Base-by-base conservation (phyloP, 2,329 filamentous ascomycete species). In the Mariannaea elegans region DNA sequence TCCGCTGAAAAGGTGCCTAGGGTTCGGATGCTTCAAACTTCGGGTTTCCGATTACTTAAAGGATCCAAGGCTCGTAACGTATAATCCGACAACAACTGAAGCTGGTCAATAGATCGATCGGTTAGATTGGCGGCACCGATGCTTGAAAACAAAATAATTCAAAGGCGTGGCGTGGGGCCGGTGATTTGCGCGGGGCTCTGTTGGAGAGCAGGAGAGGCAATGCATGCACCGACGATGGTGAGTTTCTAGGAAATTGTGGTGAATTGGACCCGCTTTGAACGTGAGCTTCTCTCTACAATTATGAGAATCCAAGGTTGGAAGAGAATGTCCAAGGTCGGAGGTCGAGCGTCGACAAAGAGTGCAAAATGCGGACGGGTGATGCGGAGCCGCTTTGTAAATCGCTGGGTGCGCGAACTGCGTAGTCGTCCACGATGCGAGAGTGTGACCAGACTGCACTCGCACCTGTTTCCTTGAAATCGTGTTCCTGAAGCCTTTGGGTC, bases 361-460 rank as follows among this genome's bases (percentile, higher is more conserved):
- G 39, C 13, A 31, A 42, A 50, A 55, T 42, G 52, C 49, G 56
- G 57, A 42, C 51, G 45, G 49, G 53, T 34, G 29, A 45, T 36
- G 32, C 23, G 27, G 21, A 42, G 38, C 47, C 23, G 27, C 31
- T 21, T 31, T 16, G 50, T 38, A 31, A 54, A 54, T 27, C 21
- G 44, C 57, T 49, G 57, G 64, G 57, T 68, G 60, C 58, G 59
- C 51, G 47, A 42, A 36, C 59, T 27, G 24, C 9, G 24, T 27
- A 51, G 21, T 49, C 14, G 52, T 38, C 47, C 34, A 62, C 42
- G 41, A 59, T 41, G 47, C 59, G 42, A 65, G 65, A 64, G 62
- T 69, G 65, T 65, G 64, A 63, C 65, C 64, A 62, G 68, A 65
- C 68, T 68, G 62, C 41, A 54, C 50, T 66, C 55, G 62, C 55